Conservation (phyloP, 768 basidiomycete species). For the Tephrocybe sp. region DNA sequence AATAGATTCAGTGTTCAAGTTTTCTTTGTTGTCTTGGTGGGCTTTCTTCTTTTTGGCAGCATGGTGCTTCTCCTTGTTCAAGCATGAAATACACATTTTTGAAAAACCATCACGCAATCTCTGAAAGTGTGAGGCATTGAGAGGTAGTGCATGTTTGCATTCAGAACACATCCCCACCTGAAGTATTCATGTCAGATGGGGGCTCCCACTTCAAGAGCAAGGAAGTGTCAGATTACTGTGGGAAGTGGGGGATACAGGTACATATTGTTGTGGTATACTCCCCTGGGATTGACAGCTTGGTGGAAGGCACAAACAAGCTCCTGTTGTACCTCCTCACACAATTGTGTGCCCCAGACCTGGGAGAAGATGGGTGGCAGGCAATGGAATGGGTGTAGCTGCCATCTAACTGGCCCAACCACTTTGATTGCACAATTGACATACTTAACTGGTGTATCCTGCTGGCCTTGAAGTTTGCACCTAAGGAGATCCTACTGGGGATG, state of each 20-base stretch:
- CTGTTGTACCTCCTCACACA: slow-evolving; percentile 31
- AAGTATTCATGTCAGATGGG: slow-evolving; percentile 30
- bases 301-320: slow-evolving; percentile 31
- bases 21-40: too few species aligned
- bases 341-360: slow-evolving; percentile 28
- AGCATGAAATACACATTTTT: too few species aligned
- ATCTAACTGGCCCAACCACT: slow-evolving; percentile 29
- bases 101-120: too few species aligned
- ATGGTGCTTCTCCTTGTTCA: too few species aligned
- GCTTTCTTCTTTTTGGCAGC: too few species aligned
- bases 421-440: slow-evolving; percentile 25
- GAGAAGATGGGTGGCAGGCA: slow-evolving; percentile 17
- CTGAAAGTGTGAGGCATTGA: too few species aligned
- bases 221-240: slow-evolving; percentile 29
- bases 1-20: too few species aligned
- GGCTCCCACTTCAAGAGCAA: slow-evolving; percentile 28
- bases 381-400: slow-evolving; percentile 23
- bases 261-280: slow-evolving; percentile 30
- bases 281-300: slow-evolving; percentile 40
- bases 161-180: too few species aligned
- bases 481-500: slow-evolving; percentile 31
- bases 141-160: too few species aligned
- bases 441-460: slow-evolving; percentile 22
- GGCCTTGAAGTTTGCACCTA: too few species aligned
- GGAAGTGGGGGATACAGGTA: slow-evolving; percentile 14